Base-by-base conservation (phyloP, 208 protist genomes). In the Leishmania martiniquensis region DNA sequence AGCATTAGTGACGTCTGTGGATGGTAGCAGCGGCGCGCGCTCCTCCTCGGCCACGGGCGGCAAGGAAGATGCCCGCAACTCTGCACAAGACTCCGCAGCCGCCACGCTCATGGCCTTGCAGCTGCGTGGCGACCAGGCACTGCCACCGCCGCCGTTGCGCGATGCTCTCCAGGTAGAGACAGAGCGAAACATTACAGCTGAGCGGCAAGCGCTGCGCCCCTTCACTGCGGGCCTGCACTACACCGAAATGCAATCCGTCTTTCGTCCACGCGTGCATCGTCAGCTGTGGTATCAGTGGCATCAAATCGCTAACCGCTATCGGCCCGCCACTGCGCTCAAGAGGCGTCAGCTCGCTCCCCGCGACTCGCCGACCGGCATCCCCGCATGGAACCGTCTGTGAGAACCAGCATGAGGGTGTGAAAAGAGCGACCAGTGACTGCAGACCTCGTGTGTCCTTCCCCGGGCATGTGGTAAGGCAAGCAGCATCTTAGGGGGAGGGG, bases 211-310 rank as follows among this genome's bases (percentile, higher is more conserved):
- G 51, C 85, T 86, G 59, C 84, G 85, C 45, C 94, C 93, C 25
- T 96, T 93, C 82, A 94, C 91, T 32, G 91, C 91, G 15, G 91
- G 91, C 32, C 82, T 97, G 57, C 91, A 96, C 81, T 44, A 63
- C 66, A 95, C 90, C 0, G 91, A 96, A 75, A 89, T 93, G 37
- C 90, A 96, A 62, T 92, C 89, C 29, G 89, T 91, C 44, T 98
- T 98, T 78, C 89, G 94, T 22, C 94, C 94, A 13, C 88, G 92
- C 49, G 92, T 98, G 84, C 93, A 96, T 81, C 87, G 94, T 7
- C 92, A 96, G 77, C 81, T 95, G 62, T 98, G 94, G 94, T 96
- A 96, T 55, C 87, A 95, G 86, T 98, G 94, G 93, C 94, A 98
- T 69, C 80, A 86, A 49, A 95, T 98, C 69, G 94, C 94, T 1